phyloP scores from a whole-genome alignment of 331 rosid species.

The Cucumis variabilis region DNA sequence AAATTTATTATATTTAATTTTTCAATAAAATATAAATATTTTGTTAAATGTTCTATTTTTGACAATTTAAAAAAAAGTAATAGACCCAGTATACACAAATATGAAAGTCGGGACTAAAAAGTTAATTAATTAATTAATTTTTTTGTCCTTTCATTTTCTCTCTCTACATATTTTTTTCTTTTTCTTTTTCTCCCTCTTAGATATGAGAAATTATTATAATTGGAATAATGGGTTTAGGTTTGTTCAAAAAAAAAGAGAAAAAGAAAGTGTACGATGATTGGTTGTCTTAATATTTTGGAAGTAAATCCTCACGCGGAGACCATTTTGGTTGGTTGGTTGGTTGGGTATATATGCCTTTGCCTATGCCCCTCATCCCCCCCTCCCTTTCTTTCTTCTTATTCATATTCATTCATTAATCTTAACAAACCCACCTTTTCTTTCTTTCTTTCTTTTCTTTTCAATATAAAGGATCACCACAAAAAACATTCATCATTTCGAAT shows the following conservation, averaged over 20 bases:
- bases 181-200: background rate
- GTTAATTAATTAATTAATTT: too few relatives aligned
- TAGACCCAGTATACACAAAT: too few relatives aligned
- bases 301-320: slow-evolving; percentile 25
- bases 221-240: background rate
- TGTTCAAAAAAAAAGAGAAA: background rate
- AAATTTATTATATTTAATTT: too few relatives aligned
- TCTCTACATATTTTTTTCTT: background rate
- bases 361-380: too few relatives aligned
- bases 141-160: background rate
- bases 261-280: slow-evolving; percentile 16
- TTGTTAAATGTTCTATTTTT: too few relatives aligned
- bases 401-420: slow-evolving; percentile 4
- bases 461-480: too few relatives aligned
- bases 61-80: too few relatives aligned
- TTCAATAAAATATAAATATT: too few relatives aligned
- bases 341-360: background rate
- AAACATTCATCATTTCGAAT: too few relatives aligned
- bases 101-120: too few relatives aligned
- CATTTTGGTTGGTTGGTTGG: slow-evolving; percentile 31
- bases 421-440: background rate
- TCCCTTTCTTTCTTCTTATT: background rate
- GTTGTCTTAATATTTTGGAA: slow-evolving; percentile 6
- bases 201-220: background rate
- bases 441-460: background rate